Evolutionary conservation across 768 basidiomycete genomes (phyloP).

Genomic region (Suillus hirtellus): DNA sequence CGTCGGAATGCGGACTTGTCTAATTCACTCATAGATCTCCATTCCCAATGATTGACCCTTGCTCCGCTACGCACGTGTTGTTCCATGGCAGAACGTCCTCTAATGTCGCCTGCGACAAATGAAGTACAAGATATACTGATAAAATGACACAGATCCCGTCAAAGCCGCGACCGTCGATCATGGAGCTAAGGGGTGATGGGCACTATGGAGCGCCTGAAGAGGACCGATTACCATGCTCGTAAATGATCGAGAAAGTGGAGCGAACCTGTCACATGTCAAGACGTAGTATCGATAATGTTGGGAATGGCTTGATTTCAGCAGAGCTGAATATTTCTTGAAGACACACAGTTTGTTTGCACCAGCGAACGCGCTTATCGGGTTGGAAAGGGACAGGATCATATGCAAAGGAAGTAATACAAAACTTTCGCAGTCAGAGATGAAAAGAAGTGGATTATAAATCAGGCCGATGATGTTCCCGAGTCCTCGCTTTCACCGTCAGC

Average conservation of each 20-base stretch:
- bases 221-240: slow-evolving; percentile 5
- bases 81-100: background rate
- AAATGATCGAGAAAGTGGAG: background rate
- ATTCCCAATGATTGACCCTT: slow-evolving; percentile 16
- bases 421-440: slow-evolving; percentile 27
- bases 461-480: slow-evolving; percentile 35
- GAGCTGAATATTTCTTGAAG: background rate
- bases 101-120: background rate
- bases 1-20: slow-evolving; percentile 42
- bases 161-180: slow-evolving; percentile 61
- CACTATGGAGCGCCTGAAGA: slow-evolving; percentile 42
- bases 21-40: slow-evolving; percentile 49
- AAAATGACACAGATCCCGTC: slow-evolving; percentile 78
- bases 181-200: slow-evolving; percentile 55
- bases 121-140: slow-evolving; percentile 20
- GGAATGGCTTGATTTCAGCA: background rate
- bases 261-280: slow-evolving; percentile 46
- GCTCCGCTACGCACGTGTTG: background rate
- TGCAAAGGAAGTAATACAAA: slow-evolving; percentile 35
- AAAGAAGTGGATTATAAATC: slow-evolving; percentile 24
- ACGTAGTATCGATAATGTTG: slow-evolving; percentile 45
- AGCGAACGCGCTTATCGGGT: slow-evolving; percentile 3
- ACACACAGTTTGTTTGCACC: slow-evolving; percentile 23
- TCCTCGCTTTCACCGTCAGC: slow-evolving; percentile 66
- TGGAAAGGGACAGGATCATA: slow-evolving; percentile 27